Conservation (phyloP, 176 grass and related monocot genomes). For the Avena atlantica region DNA sequence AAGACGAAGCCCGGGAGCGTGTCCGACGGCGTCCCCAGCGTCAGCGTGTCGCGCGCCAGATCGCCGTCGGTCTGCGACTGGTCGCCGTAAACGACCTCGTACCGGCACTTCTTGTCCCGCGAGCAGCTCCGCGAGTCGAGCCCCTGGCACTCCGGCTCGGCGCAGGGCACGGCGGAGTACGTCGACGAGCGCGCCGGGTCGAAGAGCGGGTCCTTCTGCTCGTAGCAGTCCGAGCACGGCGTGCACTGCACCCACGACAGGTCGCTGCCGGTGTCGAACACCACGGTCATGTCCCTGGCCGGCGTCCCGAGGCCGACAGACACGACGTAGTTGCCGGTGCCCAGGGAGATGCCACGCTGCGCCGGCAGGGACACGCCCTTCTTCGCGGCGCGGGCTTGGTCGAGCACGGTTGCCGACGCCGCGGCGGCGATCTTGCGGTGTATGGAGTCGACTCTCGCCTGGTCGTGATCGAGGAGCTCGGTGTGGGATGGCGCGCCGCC, state of each 20-base stretch:
- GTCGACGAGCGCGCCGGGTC: conserved; percentile 68
- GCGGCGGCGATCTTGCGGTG: conserved; percentile 39
- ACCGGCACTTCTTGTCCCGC: conserved; percentile 45
- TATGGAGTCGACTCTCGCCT: conserved; percentile 59
- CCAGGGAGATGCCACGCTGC: conserved; percentile 48
- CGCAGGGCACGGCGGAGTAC: conserved; percentile 53
- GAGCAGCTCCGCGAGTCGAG: conserved; percentile 50
- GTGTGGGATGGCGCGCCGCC: conserved; percentile 27
- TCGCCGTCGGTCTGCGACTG: conserved; percentile 64
- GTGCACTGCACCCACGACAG: conserved; percentile 89
- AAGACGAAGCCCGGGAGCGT: conserved; percentile 63
- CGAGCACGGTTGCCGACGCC: neutral
- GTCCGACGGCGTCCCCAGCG: conserved; percentile 33
- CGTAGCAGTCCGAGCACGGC: conserved; percentile 66
- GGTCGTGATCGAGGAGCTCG: conserved; percentile 62
- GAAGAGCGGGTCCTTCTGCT: conserved; percentile 76
- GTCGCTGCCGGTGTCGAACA: conserved; percentile 92
- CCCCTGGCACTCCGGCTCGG: conserved; percentile 47
- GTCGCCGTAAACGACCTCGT: conserved; percentile 75
- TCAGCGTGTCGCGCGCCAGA: conserved; percentile 69
- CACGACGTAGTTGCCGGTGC: conserved; percentile 77
- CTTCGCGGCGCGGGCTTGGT: conserved; percentile 26
- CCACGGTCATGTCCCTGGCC: conserved; percentile 41
- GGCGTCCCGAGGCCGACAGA: conserved; percentile 78
- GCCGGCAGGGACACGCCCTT: conserved; percentile 60